A percentile compares a stretch with the other conserved stretches of the same genome.
phyloP scores from a whole-genome alignment of 1,284 basidiomycete genomes.

The Pholiota adiposa region DNA sequence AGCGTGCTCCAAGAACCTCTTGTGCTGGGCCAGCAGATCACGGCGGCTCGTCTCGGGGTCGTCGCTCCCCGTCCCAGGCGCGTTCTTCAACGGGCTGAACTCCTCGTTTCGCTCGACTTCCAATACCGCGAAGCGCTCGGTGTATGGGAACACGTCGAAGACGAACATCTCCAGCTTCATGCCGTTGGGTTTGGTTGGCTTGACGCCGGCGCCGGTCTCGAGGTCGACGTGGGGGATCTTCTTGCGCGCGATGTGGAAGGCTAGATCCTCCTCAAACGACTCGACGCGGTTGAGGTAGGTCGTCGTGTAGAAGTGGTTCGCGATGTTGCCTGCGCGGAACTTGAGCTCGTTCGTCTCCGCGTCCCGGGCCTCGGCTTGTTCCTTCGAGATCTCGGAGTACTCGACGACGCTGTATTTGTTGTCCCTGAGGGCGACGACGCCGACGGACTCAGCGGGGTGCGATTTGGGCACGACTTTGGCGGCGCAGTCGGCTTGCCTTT shows the following conservation, averaged over 20 bases:
- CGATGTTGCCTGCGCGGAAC: slow-evolving; percentile 97
- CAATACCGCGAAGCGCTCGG: slow-evolving; percentile 82
- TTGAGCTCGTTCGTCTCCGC: slow-evolving; percentile 74
- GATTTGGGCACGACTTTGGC: slow-evolving; percentile 97
- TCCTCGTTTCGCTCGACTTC: slow-evolving; percentile 91
- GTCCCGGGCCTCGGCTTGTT: slow-evolving; percentile 83
- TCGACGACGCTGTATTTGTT: slow-evolving; percentile 92
- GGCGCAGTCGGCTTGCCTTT: slow-evolving; percentile 85
- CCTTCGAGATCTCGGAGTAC: slow-evolving; percentile 94
- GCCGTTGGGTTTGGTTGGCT: slow-evolving; percentile 92
- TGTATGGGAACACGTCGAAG: slow-evolving; percentile 98
- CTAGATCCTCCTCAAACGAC: slow-evolving; percentile 86
- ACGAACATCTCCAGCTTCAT: slow-evolving; percentile 99
- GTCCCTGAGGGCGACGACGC: slow-evolving; percentile 87
- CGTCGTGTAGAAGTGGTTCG: slow-evolving; percentile 97
- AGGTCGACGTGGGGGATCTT: slow-evolving; percentile 91
- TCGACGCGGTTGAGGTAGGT: slow-evolving; percentile 83
- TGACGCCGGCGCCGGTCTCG: slow-evolving; percentile 65
- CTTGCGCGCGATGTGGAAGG: slow-evolving; percentile 98
- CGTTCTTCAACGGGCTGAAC: slow-evolving; percentile 98
- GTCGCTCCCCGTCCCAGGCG: slow-evolving; percentile 93
- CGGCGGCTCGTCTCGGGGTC: slow-evolving; percentile 89
- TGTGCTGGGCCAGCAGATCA: slow-evolving; percentile 92
- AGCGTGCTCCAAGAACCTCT: slow-evolving; percentile 79
- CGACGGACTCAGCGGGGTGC: slow-evolving; percentile 89